Evolutionary conservation across 2,329 filamentous ascomycete species (phyloP).

Genomic region (Fusarium annulatum): DNA sequence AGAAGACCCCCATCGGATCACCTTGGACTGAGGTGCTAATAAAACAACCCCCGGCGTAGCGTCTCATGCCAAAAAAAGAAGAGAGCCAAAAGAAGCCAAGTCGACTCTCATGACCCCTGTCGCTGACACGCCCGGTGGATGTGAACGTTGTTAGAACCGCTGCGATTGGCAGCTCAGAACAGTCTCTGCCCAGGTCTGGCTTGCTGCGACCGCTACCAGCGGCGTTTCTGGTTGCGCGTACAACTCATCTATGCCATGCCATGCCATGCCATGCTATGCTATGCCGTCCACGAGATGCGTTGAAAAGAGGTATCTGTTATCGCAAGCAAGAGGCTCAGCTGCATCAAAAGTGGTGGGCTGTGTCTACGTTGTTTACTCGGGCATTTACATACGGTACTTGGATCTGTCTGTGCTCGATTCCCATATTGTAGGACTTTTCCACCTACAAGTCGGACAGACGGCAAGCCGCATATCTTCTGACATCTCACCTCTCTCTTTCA

Average conservation of each 20-base stretch:
- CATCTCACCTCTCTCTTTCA: conserved; percentile 12
- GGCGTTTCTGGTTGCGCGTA: conserved; percentile 28
- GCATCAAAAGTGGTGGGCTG: conserved; percentile 22
- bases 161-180: conserved; percentile 26
- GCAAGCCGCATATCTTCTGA: conserved; percentile 29
- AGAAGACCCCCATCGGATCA: neutral
- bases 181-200: conserved; percentile 17
- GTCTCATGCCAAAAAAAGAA: conserved; percentile 37
- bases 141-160: conserved; percentile 19
- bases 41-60: conserved; percentile 31
- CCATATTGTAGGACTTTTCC: conserved; percentile 15
- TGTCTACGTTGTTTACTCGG: conserved; percentile 5
- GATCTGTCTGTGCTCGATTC: neutral
- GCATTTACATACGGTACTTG: neutral
- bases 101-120: conserved; percentile 23
- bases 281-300: conserved; percentile 26
- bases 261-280: neutral
- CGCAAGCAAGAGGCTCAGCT: conserved; percentile 29
- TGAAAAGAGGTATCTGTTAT: conserved; percentile 27
- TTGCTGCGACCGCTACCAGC: conserved; percentile 39
- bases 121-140: conserved; percentile 33
- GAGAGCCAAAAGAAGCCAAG: conserved; percentile 2
- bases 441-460: conserved; percentile 13
- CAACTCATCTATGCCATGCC: conserved; percentile 9
- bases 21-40: conserved; percentile 9